Evolutionary conservation across 257 asterid genomes (phyloP).

Genomic region (Gentiana dahurica): DNA sequence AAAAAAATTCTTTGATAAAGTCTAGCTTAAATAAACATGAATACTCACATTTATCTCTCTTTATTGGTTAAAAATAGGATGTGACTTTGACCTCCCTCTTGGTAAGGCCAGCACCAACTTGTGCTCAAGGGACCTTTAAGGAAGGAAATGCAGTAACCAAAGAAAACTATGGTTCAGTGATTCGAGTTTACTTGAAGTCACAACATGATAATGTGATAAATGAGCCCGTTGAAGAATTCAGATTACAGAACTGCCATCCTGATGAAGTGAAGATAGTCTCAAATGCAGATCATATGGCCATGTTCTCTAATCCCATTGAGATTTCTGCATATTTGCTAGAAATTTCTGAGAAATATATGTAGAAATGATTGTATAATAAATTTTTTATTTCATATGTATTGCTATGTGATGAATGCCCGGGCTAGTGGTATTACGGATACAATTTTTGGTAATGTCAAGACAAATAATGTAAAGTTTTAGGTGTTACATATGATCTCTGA

Average conservation of each 20-base stretch:
- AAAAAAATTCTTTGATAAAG: too few relatives aligned
- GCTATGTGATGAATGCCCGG: too few relatives aligned
- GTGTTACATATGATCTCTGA: too few relatives aligned
- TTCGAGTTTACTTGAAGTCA: neutral
- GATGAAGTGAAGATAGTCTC: neutral
- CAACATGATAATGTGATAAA: conserved; percentile 5
- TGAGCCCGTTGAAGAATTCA: neutral
- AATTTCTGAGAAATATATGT: neutral
- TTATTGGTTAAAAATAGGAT: neutral
- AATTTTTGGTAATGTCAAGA: too few relatives aligned
- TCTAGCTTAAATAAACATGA: too few relatives aligned
- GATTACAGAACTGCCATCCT: neutral
- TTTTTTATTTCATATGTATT: too few relatives aligned
- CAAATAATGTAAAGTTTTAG: too few relatives aligned
- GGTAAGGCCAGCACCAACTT: neutral
- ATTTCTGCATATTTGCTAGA: neutral
- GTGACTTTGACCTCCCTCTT: neutral
- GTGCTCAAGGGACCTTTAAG: neutral
- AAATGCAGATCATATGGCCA: neutral
- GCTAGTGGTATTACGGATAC: too few relatives aligned
- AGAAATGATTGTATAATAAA: too few relatives aligned
- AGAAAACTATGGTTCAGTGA: conserved; percentile 2
- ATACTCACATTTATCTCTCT: neutral
- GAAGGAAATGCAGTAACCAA: neutral
- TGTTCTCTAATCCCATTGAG: neutral